Conservation (phyloP, 1,139 yeast species). For the Torulaspora globosa region DNA sequence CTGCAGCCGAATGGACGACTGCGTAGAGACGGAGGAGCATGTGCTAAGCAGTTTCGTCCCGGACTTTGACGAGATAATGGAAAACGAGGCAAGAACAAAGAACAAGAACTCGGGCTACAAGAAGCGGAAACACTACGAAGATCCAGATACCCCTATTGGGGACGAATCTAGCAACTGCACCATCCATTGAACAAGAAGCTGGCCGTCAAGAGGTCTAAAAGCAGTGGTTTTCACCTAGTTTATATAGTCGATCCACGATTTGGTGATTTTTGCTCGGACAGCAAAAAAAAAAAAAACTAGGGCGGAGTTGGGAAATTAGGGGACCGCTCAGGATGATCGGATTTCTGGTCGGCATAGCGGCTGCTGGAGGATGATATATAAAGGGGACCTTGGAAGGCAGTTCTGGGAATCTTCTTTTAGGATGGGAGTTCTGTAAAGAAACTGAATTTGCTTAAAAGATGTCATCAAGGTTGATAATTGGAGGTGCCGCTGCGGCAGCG, state of each 20-base stretch:
- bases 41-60: conserved; percentile 27
- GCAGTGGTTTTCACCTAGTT: background rate
- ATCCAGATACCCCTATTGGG: conserved; percentile 4
- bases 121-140: conserved; percentile 7
- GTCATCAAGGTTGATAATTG: conserved; percentile 22
- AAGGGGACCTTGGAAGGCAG: background rate
- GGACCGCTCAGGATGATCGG: background rate
- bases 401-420: background rate
- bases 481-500: conserved; percentile 25
- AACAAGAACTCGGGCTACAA: conserved; percentile 1
- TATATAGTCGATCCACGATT: background rate
- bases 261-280: conserved; percentile 3
- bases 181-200: conserved; percentile 4
- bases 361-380: conserved; percentile 2
- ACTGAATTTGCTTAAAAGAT: conserved; percentile 4
- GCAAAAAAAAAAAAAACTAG: conserved; percentile 1
- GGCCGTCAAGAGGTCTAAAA: background rate
- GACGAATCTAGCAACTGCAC: conserved; percentile 10
- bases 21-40: conserved; percentile 29
- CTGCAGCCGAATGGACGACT: conserved; percentile 18
- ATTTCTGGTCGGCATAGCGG: background rate
- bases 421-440: background rate
- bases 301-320: conserved; percentile 8
- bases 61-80: conserved; percentile 8
- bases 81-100: conserved; percentile 5